Evolutionary conservation across 148 eudicot genomes (phyloP), one percentile per base, ranked within the genome.

Genomic region (Selenicereus undatus): DNA sequence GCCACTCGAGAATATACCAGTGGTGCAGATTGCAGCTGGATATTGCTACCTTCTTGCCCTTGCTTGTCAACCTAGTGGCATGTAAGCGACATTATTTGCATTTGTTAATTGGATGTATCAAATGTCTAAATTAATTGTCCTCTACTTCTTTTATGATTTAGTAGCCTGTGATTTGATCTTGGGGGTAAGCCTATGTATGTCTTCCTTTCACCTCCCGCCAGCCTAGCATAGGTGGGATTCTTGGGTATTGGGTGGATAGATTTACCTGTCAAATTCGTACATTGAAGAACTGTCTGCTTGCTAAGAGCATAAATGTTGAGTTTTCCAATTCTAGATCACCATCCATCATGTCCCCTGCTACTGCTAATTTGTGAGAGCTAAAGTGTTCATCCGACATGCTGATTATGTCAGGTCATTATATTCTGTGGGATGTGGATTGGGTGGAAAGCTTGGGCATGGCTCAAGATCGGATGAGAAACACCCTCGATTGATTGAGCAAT

Each of bases 401-500:
- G 26, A 64, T 64, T 26, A 66, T 66, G 32, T 82, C 86, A 95
- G 98, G 97, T 93, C 97, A 21, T 97, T 96, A 62, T 96, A 96
- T 80, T 96, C 99, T 11, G 97, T 96, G 79, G 99, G 99, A 50
- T 96, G 99, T 88, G 99, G 99, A 29, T 84, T 92, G 85, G 99
- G 99, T 73, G 99, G 99, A 77, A 96, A 96, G 88, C 93, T 96
- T 5, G 98, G 99, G 32, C 99, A 96, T 36, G 99, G 98, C 21
- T 42, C 89, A 66, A 83, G 86, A 88, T 87, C 87, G 3, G 94
- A 91, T 60, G 99, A 93, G 83, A 95, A 93, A 78, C 77, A 83
- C 76, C 99, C 99, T 3, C 91, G 91, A 77, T 80, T 96, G 81
- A 92, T 96, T 36, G 89, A 91, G 81, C 90, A 91, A 68, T 93